Evolutionary conservation across 129 eudicot genomes (phyloP).

Genomic region (Heracleum sosnowskyi): DNA sequence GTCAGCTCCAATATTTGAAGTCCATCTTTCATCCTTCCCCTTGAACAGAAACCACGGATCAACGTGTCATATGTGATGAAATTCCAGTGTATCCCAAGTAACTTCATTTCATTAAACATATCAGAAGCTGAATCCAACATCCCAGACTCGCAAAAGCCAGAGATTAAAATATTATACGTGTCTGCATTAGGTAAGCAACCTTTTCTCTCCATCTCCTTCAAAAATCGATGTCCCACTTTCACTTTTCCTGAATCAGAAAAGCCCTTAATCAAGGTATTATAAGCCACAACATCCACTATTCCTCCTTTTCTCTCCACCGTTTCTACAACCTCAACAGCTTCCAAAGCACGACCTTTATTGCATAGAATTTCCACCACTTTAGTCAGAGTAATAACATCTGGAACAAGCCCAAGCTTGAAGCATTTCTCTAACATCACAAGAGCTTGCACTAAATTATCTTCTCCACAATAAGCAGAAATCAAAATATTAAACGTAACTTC

Average conservation of each 20-base stretch:
- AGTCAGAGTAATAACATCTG: conserved; percentile 62
- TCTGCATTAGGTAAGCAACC: conserved; percentile 69
- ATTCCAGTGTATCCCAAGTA: conserved; percentile 27
- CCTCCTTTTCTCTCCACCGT: conserved; percentile 70
- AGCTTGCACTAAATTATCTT: conserved; percentile 66
- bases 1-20: conserved; percentile 51
- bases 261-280: conserved; percentile 70
- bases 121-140: conserved; percentile 48
- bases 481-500: conserved; percentile 57
- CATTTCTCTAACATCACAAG: conserved; percentile 79
- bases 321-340: conserved; percentile 69
- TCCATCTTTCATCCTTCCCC: conserved; percentile 62
- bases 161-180: conserved; percentile 58
- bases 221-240: conserved; percentile 39
- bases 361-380: conserved; percentile 57
- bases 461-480: conserved; percentile 71
- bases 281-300: conserved; percentile 60
- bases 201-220: conserved; percentile 81
- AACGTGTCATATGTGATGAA: conserved; percentile 53
- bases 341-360: conserved; percentile 45
- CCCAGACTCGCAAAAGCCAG: conserved; percentile 57
- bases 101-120: conserved; percentile 49
- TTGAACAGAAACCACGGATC: conserved; percentile 58
- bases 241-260: conserved; percentile 59
- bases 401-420: conserved; percentile 56